These are phyloP conservation scores for Penicillium malachiteum DNA, from an alignment of 495 filamentous ascomycete species.

Conservation along the genomic window DNA sequence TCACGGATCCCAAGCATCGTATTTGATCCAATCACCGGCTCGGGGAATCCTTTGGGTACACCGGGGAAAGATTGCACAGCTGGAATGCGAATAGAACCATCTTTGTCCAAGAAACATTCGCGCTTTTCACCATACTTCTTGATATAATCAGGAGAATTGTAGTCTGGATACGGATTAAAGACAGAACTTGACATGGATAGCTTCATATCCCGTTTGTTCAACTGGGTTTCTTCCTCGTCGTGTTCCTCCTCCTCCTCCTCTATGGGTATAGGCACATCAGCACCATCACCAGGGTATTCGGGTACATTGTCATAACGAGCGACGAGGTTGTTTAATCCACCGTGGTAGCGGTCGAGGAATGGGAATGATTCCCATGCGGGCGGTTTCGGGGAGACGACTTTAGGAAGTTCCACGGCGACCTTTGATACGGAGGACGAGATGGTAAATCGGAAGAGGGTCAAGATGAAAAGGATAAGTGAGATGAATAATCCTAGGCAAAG, in stretches of 20 bases:
- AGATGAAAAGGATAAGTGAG: conserved; percentile 68
- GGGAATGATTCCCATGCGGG: conserved; percentile 77
- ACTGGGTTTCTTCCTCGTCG: conserved; percentile 23
- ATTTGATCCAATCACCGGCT: conserved; percentile 78
- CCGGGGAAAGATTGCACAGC: conserved; percentile 68
- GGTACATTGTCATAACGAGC: conserved; percentile 60
- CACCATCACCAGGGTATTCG: conserved; percentile 67
- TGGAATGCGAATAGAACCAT: conserved; percentile 63
- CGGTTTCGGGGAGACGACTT: conserved; percentile 55
- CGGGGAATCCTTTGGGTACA: conserved; percentile 76
- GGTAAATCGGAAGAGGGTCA: conserved; percentile 68
- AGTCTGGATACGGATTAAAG: conserved; percentile 70
- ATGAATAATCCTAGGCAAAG: conserved; percentile 68
- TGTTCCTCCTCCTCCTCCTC: conserved; percentile 10
- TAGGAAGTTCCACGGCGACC: conserved; percentile 54
- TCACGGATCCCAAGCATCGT: conserved; percentile 75
- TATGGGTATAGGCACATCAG: conserved; percentile 22
- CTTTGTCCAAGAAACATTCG: conserved; percentile 73
- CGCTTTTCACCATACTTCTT: conserved; percentile 59
- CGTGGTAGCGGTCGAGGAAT: conserved; percentile 81
- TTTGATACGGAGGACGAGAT: conserved; percentile 57
- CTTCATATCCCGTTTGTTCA: conserved; percentile 22
- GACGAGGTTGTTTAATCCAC: conserved; percentile 69
- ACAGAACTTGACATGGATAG: conserved; percentile 49
- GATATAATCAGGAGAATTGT: conserved; percentile 58